Evolutionary conservation across 495 filamentous ascomycete species (phyloP).

Genomic region (Aspergillus sclerotioniger): DNA sequence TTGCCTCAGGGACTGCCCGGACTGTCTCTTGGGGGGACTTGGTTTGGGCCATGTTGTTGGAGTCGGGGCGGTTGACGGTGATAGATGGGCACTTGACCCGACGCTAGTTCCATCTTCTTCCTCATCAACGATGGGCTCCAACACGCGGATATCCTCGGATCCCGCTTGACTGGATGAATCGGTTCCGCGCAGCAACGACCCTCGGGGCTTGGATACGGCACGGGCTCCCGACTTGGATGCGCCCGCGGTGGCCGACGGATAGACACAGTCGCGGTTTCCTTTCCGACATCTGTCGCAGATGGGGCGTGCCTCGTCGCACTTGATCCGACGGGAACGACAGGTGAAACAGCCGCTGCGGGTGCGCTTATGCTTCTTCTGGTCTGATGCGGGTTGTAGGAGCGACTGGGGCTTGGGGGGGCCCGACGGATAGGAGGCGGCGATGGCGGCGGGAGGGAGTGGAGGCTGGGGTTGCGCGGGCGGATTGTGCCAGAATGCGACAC

Average conservation of each 20-base stretch:
- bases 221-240: slow-evolving; percentile 38
- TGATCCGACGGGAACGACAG: slow-evolving; percentile 84
- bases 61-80: slow-evolving; percentile 24
- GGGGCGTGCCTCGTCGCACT: slow-evolving; percentile 87
- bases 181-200: slow-evolving; percentile 44
- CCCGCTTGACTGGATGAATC: slow-evolving; percentile 50
- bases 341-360: slow-evolving; percentile 95
- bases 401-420: slow-evolving; percentile 28
- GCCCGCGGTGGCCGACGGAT: slow-evolving; percentile 61
- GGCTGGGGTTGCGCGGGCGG: slow-evolving; percentile 24
- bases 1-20: slow-evolving; percentile 40
- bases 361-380: slow-evolving; percentile 89
- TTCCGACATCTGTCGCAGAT: slow-evolving; percentile 87
- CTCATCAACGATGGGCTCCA: slow-evolving; percentile 67
- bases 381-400: slow-evolving; percentile 39
- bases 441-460: slow-evolving; percentile 21
- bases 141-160: slow-evolving; percentile 42
- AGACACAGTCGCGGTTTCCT: slow-evolving; percentile 78
- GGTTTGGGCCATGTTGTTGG: slow-evolving; percentile 19
- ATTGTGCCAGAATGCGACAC: slow-evolving; percentile 45
- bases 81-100: slow-evolving; percentile 27
- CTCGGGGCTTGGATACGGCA: slow-evolving; percentile 43
- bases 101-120: slow-evolving; percentile 44
- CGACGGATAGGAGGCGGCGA: slow-evolving; percentile 24
- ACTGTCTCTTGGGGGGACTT: slow-evolving; percentile 30